Evolutionary conservation across 2,329 filamentous ascomycete genomes (phyloP), one percentile per base, ranked within the genome.

Genomic region (Camillea tinctor): DNA sequence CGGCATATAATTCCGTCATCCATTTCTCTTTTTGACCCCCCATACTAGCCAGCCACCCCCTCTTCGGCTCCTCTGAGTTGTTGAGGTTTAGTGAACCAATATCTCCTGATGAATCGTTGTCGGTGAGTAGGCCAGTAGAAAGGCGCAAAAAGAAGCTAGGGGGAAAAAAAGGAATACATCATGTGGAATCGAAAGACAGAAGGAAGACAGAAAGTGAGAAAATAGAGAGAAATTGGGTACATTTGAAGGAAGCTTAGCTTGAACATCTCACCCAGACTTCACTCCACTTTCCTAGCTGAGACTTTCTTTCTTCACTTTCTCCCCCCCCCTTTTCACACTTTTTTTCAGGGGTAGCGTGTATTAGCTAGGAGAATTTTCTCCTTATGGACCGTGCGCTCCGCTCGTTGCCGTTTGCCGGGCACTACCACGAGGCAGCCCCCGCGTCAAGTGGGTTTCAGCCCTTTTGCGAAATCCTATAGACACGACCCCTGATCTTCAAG

Each of bases 401-500:
- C 55, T 22, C n/a, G 13, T 15, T 44, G 36, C 36, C 36, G 36
- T 15, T 44, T 44, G 36, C 36, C 36, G 50, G 26, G 8, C 55
- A n/a, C n/a, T 56, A 44, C 50, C 58, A 59, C 55, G 61, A 61
- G 50, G 54, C 51, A 56, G 23, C 23, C 61, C 59, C 59, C 59
- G 61, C 61, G 50, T 63, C 61, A 59, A 54, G 36, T 36, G 26
- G 19, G 61, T 63, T 63, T 63, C 61, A 63, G 22, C 56, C 48
- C 36, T 44, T 44, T 44, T 44, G 36, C 13, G 36, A 44, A n/a
- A 44, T 44, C 36, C 36, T 7, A 44, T 44, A 44, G 36, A n/a
- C 36, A 9, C 36, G 17, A 44, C 36, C 36, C 36, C 36, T 44
- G 36, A n/a, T 44, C 36, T 44, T 44, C 36, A 15, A 15, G 36